Evolutionary conservation across 179 eudicot genomes (phyloP).

Genomic region (Silene vulgaris): DNA sequence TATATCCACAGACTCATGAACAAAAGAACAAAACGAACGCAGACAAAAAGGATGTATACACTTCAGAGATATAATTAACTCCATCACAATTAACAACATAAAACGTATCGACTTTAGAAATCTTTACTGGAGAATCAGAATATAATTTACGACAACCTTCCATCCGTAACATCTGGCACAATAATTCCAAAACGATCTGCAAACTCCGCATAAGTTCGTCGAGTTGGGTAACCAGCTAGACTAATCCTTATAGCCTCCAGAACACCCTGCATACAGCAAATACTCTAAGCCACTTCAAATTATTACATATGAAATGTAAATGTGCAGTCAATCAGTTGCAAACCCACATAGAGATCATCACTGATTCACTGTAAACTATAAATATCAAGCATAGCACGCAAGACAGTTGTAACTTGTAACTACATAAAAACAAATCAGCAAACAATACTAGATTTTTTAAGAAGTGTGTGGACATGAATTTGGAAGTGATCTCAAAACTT

Average conservation of each 20-base stretch:
- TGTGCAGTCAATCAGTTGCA: background rate
- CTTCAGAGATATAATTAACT: background rate
- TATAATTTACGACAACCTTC: slow-evolving; percentile 39
- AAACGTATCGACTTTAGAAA: background rate
- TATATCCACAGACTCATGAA: background rate
- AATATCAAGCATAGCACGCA: background rate
- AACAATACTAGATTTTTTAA: background rate
- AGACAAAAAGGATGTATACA: background rate
- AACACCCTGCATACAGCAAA: slow-evolving; percentile 62
- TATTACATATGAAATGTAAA: slow-evolving; percentile 5
- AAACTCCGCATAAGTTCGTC: slow-evolving; percentile 84
- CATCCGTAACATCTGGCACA: slow-evolving; percentile 59
- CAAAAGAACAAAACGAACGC: background rate
- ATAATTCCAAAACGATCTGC: slow-evolving; percentile 91
- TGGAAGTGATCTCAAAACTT: background rate
- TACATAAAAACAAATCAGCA: background rate
- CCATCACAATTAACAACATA: background rate
- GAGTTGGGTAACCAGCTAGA: slow-evolving; percentile 95
- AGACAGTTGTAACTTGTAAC: background rate
- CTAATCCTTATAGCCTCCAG: slow-evolving; percentile 96
- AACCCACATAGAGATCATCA: background rate
- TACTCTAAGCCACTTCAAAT: slow-evolving; percentile 12
- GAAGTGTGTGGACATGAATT: background rate
- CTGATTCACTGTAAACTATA: background rate
- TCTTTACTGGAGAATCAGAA: background rate